A percentile compares a stretch with the other conserved stretches of the same genome.
Conservation (phyloP, 768 basidiomycete genomes). For the Russula griseocarnosa region DNA sequence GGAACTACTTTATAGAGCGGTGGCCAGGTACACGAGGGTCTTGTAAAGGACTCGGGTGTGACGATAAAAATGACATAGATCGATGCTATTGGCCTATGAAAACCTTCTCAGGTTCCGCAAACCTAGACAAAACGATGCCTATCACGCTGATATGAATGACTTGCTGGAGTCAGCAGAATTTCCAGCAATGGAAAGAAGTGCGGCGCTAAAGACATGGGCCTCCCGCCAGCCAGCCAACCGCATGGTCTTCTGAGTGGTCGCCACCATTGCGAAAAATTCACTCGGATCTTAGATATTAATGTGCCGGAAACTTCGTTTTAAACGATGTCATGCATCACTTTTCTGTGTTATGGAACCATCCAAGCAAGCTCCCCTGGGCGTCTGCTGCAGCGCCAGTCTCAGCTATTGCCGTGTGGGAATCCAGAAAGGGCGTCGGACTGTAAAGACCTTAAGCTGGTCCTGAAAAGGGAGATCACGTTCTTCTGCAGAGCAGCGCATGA, state of each 20-base stretch:
- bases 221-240: not conserved
- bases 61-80: slow-evolving; percentile 18
- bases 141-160: slow-evolving; percentile 1
- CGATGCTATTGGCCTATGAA: not conserved
- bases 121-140: slow-evolving; percentile 16
- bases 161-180: slow-evolving; percentile 16
- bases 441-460: not conserved
- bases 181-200: slow-evolving; percentile 19
- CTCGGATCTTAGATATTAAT: not conserved
- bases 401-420: slow-evolving; percentile 2
- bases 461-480: slow-evolving; percentile 19
- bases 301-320: not conserved
- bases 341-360: not conserved
- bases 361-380: slow-evolving; percentile 4
- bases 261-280: not conserved
- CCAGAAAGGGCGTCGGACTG: not conserved
- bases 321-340: not conserved
- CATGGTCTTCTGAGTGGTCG: not conserved
- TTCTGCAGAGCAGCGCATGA: slow-evolving; percentile 10
- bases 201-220: slow-evolving; percentile 15
- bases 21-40: not conserved
- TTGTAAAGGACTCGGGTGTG: not conserved
- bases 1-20: slow-evolving; percentile 21
- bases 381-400: not conserved
- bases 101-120: not conserved